phyloP scores from a whole-genome alignment of 257 asterid genomes.

The Asclepias syriaca region DNA sequence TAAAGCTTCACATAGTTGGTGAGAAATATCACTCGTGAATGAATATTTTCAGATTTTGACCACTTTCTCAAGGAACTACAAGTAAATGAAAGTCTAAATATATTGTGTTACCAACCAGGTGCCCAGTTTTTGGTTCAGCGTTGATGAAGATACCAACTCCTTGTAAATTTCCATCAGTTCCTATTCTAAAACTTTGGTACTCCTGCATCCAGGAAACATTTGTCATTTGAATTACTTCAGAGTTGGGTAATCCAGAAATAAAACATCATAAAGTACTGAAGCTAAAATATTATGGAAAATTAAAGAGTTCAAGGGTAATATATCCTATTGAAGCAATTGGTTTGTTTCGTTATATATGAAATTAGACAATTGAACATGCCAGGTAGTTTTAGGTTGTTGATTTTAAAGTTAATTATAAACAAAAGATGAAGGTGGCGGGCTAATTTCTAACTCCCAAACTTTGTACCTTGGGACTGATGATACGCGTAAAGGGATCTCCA shows the following conservation, averaged over 20 bases:
- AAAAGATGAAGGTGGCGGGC: not conserved
- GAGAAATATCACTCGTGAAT: not conserved
- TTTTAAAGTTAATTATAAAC: not conserved
- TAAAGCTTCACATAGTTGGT: not conserved
- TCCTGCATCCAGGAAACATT: slow-evolving; percentile 46
- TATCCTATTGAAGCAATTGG: not conserved
- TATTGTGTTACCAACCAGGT: slow-evolving; percentile 49
- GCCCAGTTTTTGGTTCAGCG: slow-evolving; percentile 72
- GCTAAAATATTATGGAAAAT: not conserved
- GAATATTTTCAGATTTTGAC: not conserved
- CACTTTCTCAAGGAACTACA: not conserved
- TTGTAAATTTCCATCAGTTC: slow-evolving; percentile 93
- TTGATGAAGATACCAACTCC: slow-evolving; percentile 88
- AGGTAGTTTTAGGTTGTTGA: not conserved
- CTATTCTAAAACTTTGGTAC: slow-evolving; percentile 82
- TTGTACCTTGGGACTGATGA: slow-evolving; percentile 86
- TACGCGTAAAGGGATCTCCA: slow-evolving; percentile 91
- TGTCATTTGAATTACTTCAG: not conserved
- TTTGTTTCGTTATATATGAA: not conserved
- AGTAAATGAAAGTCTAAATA: not conserved
- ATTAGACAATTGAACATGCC: not conserved
- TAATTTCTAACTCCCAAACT: not conserved
- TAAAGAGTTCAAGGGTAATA: not conserved
- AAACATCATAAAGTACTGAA: not conserved
- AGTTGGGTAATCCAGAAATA: not conserved